Conservation (phyloP, 805 yeast species). For the Komagataella pastoris region DNA sequence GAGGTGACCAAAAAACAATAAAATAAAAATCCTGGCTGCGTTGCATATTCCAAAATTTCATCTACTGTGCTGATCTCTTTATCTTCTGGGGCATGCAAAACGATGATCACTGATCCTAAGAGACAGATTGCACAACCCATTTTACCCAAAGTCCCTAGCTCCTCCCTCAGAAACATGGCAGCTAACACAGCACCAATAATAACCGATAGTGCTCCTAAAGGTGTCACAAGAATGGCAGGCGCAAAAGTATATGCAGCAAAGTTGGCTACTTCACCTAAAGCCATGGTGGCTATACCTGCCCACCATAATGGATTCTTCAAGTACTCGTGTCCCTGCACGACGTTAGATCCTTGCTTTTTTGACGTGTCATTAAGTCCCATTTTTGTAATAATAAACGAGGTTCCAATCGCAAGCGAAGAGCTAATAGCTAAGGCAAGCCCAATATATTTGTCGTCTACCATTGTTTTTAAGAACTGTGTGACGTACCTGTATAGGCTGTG, state of each 20-base stretch:
- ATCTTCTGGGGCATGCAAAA: slow-evolving; percentile 90
- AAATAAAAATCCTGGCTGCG: slow-evolving; percentile 60
- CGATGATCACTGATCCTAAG: slow-evolving; percentile 78
- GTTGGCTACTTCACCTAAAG: slow-evolving; percentile 81
- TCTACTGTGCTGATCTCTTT: slow-evolving; percentile 81
- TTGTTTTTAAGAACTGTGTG: not conserved
- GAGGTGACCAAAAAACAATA: slow-evolving; percentile 50
- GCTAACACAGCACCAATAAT: slow-evolving; percentile 89
- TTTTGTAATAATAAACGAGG: slow-evolving; percentile 81
- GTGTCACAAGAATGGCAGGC: slow-evolving; percentile 86
- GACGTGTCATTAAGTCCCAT: slow-evolving; percentile 70
- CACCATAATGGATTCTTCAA: slow-evolving; percentile 85
- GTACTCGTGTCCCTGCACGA: slow-evolving; percentile 66
- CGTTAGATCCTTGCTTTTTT: slow-evolving; percentile 40
- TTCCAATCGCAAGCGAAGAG: slow-evolving; percentile 81
- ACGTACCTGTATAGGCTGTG: not conserved
- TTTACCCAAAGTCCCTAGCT: slow-evolving; percentile 75
- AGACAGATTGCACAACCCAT: slow-evolving; percentile 89
- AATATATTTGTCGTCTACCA: slow-evolving; percentile 72
- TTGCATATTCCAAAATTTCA: slow-evolving; percentile 71
- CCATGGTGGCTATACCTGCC: slow-evolving; percentile 87
- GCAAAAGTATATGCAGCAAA: slow-evolving; percentile 95
- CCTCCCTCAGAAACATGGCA: slow-evolving; percentile 72
- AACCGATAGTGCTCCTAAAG: slow-evolving; percentile 81
- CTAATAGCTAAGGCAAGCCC: slow-evolving; percentile 82